A percentile compares a stretch with the other conserved stretches of the same genome.
Conservation (phyloP, 352 stramenopile species). For the Globisporangium spinosum region DNA sequence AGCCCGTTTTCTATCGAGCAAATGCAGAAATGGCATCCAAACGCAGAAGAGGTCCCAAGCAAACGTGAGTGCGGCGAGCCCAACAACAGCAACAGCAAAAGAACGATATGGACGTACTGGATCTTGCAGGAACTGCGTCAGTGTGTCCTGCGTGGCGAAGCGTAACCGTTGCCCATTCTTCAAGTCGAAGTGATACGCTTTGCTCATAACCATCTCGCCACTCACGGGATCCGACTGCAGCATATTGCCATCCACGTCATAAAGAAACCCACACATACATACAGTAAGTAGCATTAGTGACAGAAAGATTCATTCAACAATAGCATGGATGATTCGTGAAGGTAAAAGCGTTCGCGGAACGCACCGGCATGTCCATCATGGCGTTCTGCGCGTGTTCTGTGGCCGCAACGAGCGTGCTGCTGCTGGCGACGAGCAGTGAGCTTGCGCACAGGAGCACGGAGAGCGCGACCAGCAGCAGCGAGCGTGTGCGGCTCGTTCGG, state of each 20-base stretch:
- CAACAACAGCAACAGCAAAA: not conserved
- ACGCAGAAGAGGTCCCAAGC: not conserved
- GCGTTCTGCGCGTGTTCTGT: constrained; percentile 18
- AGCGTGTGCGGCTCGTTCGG: not conserved
- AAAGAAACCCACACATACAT: not conserved
- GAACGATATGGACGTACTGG: constrained; percentile 26
- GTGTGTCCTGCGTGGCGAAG: constrained; percentile 52
- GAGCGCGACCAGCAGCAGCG: not conserved
- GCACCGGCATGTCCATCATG: constrained; percentile 66
- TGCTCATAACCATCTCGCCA: constrained; percentile 68
- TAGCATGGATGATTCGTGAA: not conserved
- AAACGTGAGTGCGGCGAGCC: not conserved
- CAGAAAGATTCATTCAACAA: constrained; percentile 13
- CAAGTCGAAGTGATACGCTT: constrained; percentile 48
- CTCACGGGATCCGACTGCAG: constrained; percentile 54
- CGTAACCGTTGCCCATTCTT: constrained; percentile 63
- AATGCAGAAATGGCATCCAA: not conserved
- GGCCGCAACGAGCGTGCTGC: constrained; percentile 4
- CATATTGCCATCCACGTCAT: not conserved
- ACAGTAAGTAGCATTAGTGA: not conserved
- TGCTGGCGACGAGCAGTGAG: constrained; percentile 19
- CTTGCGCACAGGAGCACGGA: not conserved
- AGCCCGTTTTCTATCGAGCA: constrained; percentile 25
- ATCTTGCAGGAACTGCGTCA: constrained; percentile 48
- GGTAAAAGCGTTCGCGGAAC: constrained; percentile 6